These are phyloP conservation scores for Lodderomyces beijingensis DNA, from an alignment of 1,139 yeast genomes.

Conservation along the genomic window DNA sequence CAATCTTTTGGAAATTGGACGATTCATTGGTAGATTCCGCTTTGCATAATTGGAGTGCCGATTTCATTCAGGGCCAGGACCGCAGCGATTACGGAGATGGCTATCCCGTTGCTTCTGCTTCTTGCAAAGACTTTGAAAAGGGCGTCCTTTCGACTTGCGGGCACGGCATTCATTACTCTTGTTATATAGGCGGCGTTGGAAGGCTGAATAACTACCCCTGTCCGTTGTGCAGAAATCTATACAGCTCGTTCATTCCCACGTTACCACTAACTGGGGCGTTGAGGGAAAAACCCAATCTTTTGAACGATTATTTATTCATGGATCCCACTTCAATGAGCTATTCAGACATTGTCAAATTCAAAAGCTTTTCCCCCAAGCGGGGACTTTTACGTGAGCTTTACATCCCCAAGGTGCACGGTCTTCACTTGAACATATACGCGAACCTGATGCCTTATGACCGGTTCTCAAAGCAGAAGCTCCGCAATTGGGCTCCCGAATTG, in stretches of 20 bases:
- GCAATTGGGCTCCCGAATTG: background rate
- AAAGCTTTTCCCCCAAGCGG: too few species aligned
- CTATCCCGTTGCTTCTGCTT: constrained; percentile 9
- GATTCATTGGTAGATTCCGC: constrained; percentile 15
- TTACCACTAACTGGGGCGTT: too few species aligned
- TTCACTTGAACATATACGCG: too few species aligned
- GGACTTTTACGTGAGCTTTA: background rate
- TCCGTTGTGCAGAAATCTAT: constrained; percentile 60
- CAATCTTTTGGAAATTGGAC: constrained; percentile 42
- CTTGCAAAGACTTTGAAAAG: constrained; percentile 13
- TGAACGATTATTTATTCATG: too few species aligned
- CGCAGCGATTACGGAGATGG: constrained; percentile 25
- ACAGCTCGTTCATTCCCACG: constrained; percentile 44
- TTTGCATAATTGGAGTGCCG: constrained; percentile 22
- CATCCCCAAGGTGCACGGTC: background rate
- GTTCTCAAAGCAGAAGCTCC: too few species aligned
- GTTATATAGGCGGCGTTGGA: constrained; percentile 39
- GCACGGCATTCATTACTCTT: constrained; percentile 61
- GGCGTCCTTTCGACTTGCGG: constrained; percentile 58
- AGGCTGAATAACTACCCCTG: constrained; percentile 39
- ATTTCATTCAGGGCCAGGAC: constrained; percentile 11
- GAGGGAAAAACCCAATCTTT: too few species aligned
- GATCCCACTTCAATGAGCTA: too few species aligned
- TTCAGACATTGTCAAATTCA: too few species aligned
- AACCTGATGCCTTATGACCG: too few species aligned